phyloP scores from a whole-genome alignment of 164 flowering plant species.

The Sedum album region DNA sequence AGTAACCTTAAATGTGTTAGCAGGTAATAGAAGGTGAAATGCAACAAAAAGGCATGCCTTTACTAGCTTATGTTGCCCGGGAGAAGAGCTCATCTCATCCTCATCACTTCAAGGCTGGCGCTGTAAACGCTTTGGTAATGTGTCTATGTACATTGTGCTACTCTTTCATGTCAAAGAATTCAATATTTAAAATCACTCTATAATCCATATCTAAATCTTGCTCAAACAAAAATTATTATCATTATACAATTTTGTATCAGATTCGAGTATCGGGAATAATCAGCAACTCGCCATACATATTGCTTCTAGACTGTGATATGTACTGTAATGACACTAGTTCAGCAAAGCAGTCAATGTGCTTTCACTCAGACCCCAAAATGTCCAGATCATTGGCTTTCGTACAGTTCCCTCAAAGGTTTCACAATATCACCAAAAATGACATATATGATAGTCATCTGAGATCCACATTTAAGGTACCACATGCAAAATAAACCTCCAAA shows the following conservation, averaged over 20 bases:
- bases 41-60: constrained; percentile 17
- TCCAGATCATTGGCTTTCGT: constrained; percentile 24
- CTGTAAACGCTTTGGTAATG: constrained; percentile 42
- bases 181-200: too few relatives aligned
- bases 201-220: too few relatives aligned
- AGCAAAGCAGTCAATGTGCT: constrained; percentile 51
- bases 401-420: constrained; percentile 49
- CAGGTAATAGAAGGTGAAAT: background rate
- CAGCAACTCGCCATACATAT: constrained; percentile 40
- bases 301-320: constrained; percentile 52
- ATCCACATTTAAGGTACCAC: constrained; percentile 19
- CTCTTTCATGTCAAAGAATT: background rate
- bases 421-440: constrained; percentile 26
- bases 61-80: constrained; percentile 42
- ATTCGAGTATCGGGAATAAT: constrained; percentile 41
- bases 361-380: constrained; percentile 30
- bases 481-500: too few relatives aligned
- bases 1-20: constrained; percentile 12
- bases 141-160: background rate
- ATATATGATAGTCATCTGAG: constrained; percentile 33
- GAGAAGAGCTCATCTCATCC: constrained; percentile 37
- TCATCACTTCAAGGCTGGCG: constrained; percentile 55
- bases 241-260: constrained; percentile 17
- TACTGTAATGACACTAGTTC: constrained; percentile 42
- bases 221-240: background rate